phyloP scores from a whole-genome alignment of 495 filamentous ascomycete genomes.

The Aspergillus leporis region DNA sequence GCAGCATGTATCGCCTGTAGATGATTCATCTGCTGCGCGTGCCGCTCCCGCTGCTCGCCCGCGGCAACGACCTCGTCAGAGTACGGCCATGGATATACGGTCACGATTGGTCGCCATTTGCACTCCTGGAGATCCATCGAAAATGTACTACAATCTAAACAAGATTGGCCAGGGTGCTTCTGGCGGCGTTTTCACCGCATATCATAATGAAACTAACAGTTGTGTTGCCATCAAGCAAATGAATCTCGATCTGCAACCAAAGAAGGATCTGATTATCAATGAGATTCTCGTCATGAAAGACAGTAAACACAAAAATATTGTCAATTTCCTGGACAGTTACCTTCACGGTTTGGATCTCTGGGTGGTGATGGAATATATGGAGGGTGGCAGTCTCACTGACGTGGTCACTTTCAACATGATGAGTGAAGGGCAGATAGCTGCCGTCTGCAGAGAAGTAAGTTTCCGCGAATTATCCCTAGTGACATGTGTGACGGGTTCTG shows the following conservation, averaged over 20 bases:
- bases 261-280: slow-evolving; percentile 98
- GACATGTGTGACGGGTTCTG: neutral
- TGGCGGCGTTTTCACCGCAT: slow-evolving; percentile 91
- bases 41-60: slow-evolving; percentile 64
- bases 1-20: slow-evolving; percentile 24
- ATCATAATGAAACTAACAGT: slow-evolving; percentile 76
- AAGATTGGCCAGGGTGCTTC: slow-evolving; percentile 99
- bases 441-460: slow-evolving; percentile 84
- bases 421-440: slow-evolving; percentile 94
- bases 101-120: slow-evolving; percentile 83
- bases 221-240: slow-evolving; percentile 99
- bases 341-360: slow-evolving; percentile 86
- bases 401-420: slow-evolving; percentile 99
- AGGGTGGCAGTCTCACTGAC: slow-evolving; percentile 94
- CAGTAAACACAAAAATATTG: slow-evolving; percentile 96
- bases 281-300: slow-evolving; percentile 99
- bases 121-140: slow-evolving; percentile 81
- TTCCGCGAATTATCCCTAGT: neutral
- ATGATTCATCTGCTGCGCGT: slow-evolving; percentile 35
- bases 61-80: slow-evolving; percentile 74
- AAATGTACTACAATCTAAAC: slow-evolving; percentile 80
- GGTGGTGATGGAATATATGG: slow-evolving; percentile 99
- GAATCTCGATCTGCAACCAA: slow-evolving; percentile 97
- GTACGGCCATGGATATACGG: slow-evolving; percentile 76
- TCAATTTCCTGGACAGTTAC: slow-evolving; percentile 98